phyloP scores from a whole-genome alignment of 495 filamentous ascomycete genomes.

The Darksidea phi region DNA sequence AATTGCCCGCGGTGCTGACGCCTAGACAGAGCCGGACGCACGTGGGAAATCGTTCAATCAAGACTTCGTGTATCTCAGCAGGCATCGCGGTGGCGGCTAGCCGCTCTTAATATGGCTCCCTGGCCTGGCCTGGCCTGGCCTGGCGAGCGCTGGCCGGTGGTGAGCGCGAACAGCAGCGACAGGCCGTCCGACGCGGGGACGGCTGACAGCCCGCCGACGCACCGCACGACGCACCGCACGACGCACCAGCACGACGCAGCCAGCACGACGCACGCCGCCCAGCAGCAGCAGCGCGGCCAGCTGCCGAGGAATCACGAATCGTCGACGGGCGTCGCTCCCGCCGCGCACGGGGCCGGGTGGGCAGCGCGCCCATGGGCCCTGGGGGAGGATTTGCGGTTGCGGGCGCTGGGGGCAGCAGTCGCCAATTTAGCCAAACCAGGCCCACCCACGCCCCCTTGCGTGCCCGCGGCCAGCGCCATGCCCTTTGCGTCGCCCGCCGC shows the following conservation, averaged over 20 bases:
- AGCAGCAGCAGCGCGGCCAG: no score
- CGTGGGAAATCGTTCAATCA: conserved; percentile 37
- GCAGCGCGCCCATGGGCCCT: no score
- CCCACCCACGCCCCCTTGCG: conserved; percentile 3
- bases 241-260: not conserved
- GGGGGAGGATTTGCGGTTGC: conserved; percentile 23
- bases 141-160: not conserved
- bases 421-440: conserved; percentile 21
- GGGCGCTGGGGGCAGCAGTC: conserved; percentile 1
- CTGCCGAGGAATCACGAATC: no score
- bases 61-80: conserved; percentile 35
- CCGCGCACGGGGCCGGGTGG: no score
- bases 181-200: not conserved
- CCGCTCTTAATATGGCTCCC: conserved; percentile 26
- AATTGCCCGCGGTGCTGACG: conserved; percentile 15
- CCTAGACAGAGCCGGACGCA: conserved; percentile 26
- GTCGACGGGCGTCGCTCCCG: no score
- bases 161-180: no score
- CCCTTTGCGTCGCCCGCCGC: not conserved
- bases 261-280: no score
- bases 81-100: conserved; percentile 26
- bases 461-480: conserved; percentile 16
- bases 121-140: not conserved
- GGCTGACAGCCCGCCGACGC: not conserved
- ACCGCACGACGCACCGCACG: not conserved